These are phyloP conservation scores for Russula griseocarnosa DNA, from an alignment of 768 basidiomycete species.

Conservation along the genomic window DNA sequence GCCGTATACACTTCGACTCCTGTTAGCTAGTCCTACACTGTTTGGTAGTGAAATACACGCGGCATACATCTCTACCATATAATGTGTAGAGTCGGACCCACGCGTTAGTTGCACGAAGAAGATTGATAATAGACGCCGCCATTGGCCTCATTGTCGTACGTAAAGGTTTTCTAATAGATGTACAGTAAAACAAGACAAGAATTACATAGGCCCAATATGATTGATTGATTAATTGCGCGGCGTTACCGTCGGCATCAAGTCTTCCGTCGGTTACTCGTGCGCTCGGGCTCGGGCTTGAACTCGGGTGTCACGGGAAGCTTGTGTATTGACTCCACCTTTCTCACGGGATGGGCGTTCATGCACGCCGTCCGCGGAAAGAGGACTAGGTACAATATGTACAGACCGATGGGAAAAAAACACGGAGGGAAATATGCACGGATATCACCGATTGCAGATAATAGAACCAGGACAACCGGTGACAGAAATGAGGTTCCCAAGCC, in stretches of 20 bases:
- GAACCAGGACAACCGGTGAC: not conserved
- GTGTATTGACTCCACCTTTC: not conserved
- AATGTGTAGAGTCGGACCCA: not conserved
- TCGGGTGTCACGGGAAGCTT: not conserved
- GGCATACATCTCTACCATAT: not conserved
- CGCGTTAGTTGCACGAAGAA: too few species aligned
- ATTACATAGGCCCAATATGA: not conserved
- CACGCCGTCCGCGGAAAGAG: not conserved
- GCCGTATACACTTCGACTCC: slow-evolving; percentile 14
- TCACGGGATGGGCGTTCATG: not conserved
- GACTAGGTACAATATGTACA: not conserved
- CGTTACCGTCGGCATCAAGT: not conserved
- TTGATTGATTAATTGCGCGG: not conserved
- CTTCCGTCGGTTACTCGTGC: not conserved
- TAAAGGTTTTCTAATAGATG: too few species aligned
- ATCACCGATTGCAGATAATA: not conserved
- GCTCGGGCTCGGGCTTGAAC: not conserved
- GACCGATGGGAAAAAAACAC: not conserved
- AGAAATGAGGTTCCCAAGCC: not conserved
- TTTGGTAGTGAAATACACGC: too few species aligned
- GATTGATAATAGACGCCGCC: not conserved
- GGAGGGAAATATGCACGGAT: not conserved
- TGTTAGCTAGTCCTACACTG: not conserved
- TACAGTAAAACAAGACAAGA: too few species aligned
- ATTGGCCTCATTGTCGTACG: not conserved